Percentiles rank a stretch among this genome's conserved stretches.
These are phyloP conservation scores for Colletotrichum liaoningense DNA, from an alignment of 2,329 filamentous ascomycete genomes.

Conservation along the genomic window DNA sequence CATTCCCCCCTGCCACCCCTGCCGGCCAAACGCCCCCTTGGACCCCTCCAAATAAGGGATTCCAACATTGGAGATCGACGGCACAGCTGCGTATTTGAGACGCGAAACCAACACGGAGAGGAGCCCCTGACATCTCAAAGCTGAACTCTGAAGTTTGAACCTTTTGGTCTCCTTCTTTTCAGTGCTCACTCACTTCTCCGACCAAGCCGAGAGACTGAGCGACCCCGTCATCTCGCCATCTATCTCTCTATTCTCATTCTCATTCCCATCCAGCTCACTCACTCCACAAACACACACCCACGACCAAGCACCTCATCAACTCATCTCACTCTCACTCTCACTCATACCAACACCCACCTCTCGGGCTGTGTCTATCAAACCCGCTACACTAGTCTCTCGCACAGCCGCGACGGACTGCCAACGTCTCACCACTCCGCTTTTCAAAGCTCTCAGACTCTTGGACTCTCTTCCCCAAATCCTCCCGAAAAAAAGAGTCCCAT, in stretches of 20 bases:
- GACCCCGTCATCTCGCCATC: constrained; percentile 16
- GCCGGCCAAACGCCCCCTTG: constrained; percentile 16
- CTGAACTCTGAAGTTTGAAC: constrained; percentile 19
- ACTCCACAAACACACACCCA: background rate
- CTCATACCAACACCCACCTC: constrained; percentile 7
- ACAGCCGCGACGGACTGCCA: constrained; percentile 24
- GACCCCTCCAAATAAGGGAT: constrained; percentile 35
- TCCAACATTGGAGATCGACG: constrained; percentile 33
- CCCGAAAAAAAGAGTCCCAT: background rate
- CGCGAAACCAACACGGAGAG: constrained; percentile 34
- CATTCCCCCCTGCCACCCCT: constrained; percentile 31
- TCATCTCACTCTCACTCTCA: constrained; percentile 5
- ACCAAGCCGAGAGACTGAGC: background rate
- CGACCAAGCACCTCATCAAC: background rate
- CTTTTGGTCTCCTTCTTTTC: background rate
- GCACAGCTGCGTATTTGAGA: constrained; percentile 31
- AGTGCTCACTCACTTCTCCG: background rate
- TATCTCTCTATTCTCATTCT: background rate
- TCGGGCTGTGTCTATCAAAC: constrained; percentile 16
- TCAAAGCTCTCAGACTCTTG: constrained; percentile 4
- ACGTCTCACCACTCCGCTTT: constrained; percentile 14
- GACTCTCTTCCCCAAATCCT: constrained; percentile 3
- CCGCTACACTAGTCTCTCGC: constrained; percentile 22
- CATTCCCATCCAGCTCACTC: background rate
- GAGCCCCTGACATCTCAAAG: constrained; percentile 33